A percentile compares a stretch with the other conserved stretches of the same genome.
phyloP scores from a whole-genome alignment of 176 grass and related monocot species.

The Carex littledalei region DNA sequence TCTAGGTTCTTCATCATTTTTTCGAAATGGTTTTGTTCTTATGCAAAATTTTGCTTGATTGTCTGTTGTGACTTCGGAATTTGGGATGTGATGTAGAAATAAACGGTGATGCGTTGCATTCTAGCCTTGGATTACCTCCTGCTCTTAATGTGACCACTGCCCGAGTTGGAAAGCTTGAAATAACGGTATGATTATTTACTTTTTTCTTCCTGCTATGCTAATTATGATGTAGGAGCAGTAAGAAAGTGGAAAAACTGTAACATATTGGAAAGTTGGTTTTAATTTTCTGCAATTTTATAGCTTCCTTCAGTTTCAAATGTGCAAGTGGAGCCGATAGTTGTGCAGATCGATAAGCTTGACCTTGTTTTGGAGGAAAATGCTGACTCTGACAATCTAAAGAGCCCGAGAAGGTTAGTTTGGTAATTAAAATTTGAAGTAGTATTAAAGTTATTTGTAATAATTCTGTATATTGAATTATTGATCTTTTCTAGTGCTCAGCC shows the following conservation, averaged over 20 bases:
- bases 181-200: slow-evolving; percentile 48
- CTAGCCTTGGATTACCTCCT: slow-evolving; percentile 82
- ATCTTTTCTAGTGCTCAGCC: slow-evolving; percentile 33
- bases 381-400: slow-evolving; percentile 59
- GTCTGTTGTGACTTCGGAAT: slow-evolving; percentile 26
- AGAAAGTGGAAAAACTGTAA: not conserved
- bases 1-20: slow-evolving; percentile 49
- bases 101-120: slow-evolving; percentile 87
- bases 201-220: not conserved
- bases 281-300: slow-evolving; percentile 32
- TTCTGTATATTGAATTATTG: not conserved
- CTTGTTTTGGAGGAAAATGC: slow-evolving; percentile 91
- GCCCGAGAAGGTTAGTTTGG: slow-evolving; percentile 49
- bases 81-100: slow-evolving; percentile 65
- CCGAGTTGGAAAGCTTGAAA: slow-evolving; percentile 84
- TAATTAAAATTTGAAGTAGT: not conserved
- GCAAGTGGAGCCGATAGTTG: slow-evolving; percentile 86
- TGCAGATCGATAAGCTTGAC: slow-evolving; percentile 89
- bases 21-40: not conserved
- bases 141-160: slow-evolving; percentile 70
- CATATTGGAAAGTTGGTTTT: not conserved
- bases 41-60: slow-evolving; percentile 28
- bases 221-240: not conserved
- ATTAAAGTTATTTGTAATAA: slow-evolving; percentile 24
- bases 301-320: slow-evolving; percentile 96